A percentile compares a stretch with the other conserved stretches of the same genome.
Evolutionary conservation across 371 early-diverging fungal species (phyloP).

Genomic region (Zopfochytrium polystomum): DNA sequence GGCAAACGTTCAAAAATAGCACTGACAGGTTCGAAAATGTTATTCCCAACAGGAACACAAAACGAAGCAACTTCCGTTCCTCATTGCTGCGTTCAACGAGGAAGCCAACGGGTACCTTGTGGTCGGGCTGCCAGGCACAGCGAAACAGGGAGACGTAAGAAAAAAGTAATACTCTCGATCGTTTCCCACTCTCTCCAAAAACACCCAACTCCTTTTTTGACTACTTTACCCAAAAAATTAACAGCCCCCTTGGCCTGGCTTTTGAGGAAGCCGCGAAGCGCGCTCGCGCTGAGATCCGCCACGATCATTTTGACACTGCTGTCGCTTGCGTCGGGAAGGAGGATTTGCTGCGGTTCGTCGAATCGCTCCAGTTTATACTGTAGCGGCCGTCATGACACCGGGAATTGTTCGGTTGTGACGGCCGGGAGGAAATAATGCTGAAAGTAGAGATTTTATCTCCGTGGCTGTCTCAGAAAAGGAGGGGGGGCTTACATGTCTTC

Average conservation of each 20-base stretch:
- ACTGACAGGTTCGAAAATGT: not conserved
- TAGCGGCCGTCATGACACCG: too few species aligned
- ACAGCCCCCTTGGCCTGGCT: slow-evolving; percentile 67
- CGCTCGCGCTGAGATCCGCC: slow-evolving; percentile 51
- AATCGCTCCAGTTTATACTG: slow-evolving; percentile 30
- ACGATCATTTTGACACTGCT: slow-evolving; percentile 69
- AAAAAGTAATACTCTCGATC: slow-evolving; percentile 58
- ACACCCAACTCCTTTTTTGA: not conserved
- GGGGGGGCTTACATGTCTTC: too few species aligned
- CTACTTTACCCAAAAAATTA: not conserved
- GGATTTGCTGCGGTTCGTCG: slow-evolving; percentile 52
- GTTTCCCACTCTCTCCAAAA: not conserved
- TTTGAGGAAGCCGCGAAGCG: slow-evolving; percentile 64
- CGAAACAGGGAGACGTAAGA: slow-evolving; percentile 60
- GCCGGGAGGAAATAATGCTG: too few species aligned
- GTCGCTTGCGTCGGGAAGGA: slow-evolving; percentile 60
- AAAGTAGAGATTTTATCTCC: too few species aligned
- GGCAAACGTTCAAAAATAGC: not conserved
- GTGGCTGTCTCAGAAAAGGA: too few species aligned
- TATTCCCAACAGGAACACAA: slow-evolving; percentile 32
- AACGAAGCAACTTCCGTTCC: slow-evolving; percentile 68
- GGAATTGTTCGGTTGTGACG: too few species aligned
- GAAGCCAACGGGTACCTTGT: slow-evolving; percentile 63
- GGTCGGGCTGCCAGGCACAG: slow-evolving; percentile 58
- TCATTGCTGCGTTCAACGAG: slow-evolving; percentile 62